A percentile compares a stretch with the other conserved stretches of the same genome.
Evolutionary conservation across 2,329 filamentous ascomycete genomes (phyloP).

Genomic region (Onygena corvina): DNA sequence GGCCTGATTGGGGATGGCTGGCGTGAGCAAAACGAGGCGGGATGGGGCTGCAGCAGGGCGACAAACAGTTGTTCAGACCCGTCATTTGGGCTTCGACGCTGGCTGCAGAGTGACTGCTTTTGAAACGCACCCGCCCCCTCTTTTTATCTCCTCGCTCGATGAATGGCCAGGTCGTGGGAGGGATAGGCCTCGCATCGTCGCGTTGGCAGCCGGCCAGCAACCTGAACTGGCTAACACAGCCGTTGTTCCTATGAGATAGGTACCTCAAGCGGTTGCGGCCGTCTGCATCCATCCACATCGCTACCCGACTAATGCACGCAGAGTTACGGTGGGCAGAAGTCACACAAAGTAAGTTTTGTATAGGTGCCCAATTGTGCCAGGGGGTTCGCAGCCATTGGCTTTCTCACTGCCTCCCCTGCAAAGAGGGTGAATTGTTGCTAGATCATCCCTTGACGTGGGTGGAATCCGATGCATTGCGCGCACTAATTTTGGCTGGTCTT

Average conservation of each 20-base stretch:
- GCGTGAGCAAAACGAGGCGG: conserved; percentile 6
- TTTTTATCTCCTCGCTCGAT: background rate
- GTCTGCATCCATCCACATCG: conserved; percentile 6
- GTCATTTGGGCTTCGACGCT: conserved; percentile 6
- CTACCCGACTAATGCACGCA: conserved; percentile 9
- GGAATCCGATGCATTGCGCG: conserved; percentile 2
- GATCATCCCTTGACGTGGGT: conserved; percentile 7
- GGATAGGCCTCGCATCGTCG: conserved; percentile 1
- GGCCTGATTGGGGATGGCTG: conserved; percentile 13
- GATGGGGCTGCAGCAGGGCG: conserved; percentile 6
- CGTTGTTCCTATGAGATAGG: background rate
- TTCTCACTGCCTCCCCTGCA: background rate
- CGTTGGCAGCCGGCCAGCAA: background rate
- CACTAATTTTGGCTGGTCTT: background rate
- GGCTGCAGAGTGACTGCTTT: background rate
- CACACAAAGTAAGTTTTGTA: conserved; percentile 5
- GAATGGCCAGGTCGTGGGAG: conserved; percentile 1
- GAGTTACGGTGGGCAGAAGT: conserved; percentile 5
- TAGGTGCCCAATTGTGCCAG: conserved; percentile 6
- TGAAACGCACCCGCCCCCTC: conserved; percentile 3
- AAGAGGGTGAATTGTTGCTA: conserved; percentile 3
- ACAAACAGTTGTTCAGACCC: background rate
- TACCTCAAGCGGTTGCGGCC: conserved; percentile 1
- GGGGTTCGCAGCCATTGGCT: background rate
- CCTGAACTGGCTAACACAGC: background rate